Conservation (phyloP, 75 land plant species). For the Selaginella moellendorffii region DNA sequence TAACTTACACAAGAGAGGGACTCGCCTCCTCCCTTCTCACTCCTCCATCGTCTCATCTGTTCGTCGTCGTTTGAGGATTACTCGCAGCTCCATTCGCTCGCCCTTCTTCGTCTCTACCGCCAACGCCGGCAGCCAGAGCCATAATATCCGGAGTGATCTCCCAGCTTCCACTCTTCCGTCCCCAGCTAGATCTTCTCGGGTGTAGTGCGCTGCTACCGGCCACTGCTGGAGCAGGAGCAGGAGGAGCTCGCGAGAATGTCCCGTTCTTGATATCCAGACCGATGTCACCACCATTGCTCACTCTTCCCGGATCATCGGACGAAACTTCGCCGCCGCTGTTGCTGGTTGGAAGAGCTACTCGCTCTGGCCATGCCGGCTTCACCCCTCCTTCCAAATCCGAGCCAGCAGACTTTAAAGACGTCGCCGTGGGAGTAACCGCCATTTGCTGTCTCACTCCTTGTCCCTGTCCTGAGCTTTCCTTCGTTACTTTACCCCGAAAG, state of each 20-base stretch:
- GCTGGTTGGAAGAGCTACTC: not conserved
- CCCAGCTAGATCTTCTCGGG: not conserved
- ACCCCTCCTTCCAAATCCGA: not conserved
- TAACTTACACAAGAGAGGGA: no score
- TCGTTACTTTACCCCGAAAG: constrained; percentile 30
- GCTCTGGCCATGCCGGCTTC: not conserved
- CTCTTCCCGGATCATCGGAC: not conserved
- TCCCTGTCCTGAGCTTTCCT: constrained; percentile 38
- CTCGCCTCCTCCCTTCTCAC: no score
- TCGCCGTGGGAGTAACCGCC: not conserved
- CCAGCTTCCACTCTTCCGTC: constrained; percentile 9
- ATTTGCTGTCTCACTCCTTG: not conserved
- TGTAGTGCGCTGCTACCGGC: not conserved
- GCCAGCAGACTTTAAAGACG: not conserved
- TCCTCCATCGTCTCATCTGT: no score
- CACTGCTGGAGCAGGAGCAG: no score
- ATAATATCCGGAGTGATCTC: constrained; percentile 5
- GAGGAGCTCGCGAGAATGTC: not conserved
- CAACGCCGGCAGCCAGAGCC: not conserved
- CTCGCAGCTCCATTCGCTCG: no score
- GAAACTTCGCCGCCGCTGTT: not conserved
- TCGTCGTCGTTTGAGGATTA: no score
- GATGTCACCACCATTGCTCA: not conserved
- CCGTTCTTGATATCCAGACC: not conserved
- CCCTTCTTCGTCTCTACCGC: no score